Percentiles rank a stretch among this genome's conserved stretches.
Evolutionary conservation across 768 basidiomycete genomes (phyloP).

Genomic region (Sporobolomyces roseus): DNA sequence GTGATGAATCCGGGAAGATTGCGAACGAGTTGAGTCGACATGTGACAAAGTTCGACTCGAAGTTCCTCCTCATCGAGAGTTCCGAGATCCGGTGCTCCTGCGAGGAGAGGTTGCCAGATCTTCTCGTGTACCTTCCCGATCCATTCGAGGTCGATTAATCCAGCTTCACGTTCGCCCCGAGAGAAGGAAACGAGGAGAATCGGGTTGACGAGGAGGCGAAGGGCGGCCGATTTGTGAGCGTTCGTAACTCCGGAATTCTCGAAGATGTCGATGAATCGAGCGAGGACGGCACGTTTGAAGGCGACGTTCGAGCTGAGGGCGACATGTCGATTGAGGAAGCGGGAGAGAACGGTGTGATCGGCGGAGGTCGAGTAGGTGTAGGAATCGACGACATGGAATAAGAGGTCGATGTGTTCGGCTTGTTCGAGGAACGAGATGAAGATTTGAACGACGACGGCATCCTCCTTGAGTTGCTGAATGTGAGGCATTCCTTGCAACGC

Average conservation of each 20-base stretch:
- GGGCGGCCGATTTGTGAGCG: slow-evolving; percentile 63
- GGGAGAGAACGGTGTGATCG: slow-evolving; percentile 70
- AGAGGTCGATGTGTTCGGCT: slow-evolving; percentile 65
- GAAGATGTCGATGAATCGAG: slow-evolving; percentile 83
- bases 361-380: slow-evolving; percentile 75
- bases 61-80: slow-evolving; percentile 68
- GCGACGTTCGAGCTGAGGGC: slow-evolving; percentile 65
- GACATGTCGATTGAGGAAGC: slow-evolving; percentile 82
- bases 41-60: slow-evolving; percentile 81
- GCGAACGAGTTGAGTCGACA: slow-evolving; percentile 84
- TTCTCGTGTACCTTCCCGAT: slow-evolving; percentile 64
- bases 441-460: slow-evolving; percentile 64
- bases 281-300: slow-evolving; percentile 71
- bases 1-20: slow-evolving; percentile 73
- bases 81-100: slow-evolving; percentile 48
- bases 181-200: slow-evolving; percentile 72
- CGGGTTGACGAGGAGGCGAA: slow-evolving; percentile 80
- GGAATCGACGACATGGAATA: slow-evolving; percentile 79
- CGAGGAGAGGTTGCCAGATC: slow-evolving; percentile 76
- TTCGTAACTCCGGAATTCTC: slow-evolving; percentile 58
- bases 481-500: slow-evolving; percentile 39
- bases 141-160: slow-evolving; percentile 68
- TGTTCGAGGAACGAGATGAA: slow-evolving; percentile 65
- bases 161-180: slow-evolving; percentile 54
- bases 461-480: slow-evolving; percentile 48